phyloP scores from a whole-genome alignment of 1,284 basidiomycete species.

The Ustilago shanxiensis region DNA sequence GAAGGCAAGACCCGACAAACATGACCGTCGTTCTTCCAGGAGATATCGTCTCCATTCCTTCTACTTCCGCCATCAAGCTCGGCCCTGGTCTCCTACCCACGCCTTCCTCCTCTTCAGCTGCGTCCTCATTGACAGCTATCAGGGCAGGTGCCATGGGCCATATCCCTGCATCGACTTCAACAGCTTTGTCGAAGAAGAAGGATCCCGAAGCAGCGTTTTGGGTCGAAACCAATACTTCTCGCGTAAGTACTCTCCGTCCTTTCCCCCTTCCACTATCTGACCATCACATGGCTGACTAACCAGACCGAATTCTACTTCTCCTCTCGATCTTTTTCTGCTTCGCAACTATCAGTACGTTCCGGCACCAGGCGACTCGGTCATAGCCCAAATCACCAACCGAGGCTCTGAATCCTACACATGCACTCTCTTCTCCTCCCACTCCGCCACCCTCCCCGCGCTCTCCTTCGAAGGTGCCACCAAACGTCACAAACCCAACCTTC shows the following conservation, averaged over 20 bases:
- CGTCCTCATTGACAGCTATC: slow-evolving; percentile 42
- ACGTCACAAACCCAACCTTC: slow-evolving; percentile 65
- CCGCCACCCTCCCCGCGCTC: slow-evolving; percentile 61
- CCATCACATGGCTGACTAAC: background rate
- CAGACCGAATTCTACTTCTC: background rate
- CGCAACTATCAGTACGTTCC: slow-evolving; percentile 66
- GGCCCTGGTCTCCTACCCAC: slow-evolving; percentile 58
- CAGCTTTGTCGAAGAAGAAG: slow-evolving; percentile 2
- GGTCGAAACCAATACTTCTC: slow-evolving; percentile 54
- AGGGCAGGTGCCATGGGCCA: slow-evolving; percentile 50
- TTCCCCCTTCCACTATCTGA: too few species aligned
- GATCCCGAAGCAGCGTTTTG: slow-evolving; percentile 39
- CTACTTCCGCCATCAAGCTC: slow-evolving; percentile 44
- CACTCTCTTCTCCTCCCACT: slow-evolving; percentile 58
- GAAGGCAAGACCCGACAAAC: background rate
- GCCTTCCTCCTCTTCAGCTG: slow-evolving; percentile 8
- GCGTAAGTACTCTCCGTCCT: slow-evolving; percentile 20
- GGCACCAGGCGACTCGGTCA: slow-evolving; percentile 53
- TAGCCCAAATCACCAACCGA: slow-evolving; percentile 64
- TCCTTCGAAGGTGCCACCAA: slow-evolving; percentile 69
- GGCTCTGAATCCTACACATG: slow-evolving; percentile 63
- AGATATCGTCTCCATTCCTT: slow-evolving; percentile 42
- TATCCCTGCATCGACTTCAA: slow-evolving; percentile 15
- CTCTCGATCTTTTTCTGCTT: too few species aligned
- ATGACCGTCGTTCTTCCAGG: slow-evolving; percentile 63